Percentiles rank a stretch among this genome's conserved stretches.
Evolutionary conservation across 192 early-diverging fungal species (phyloP).

Genomic region (Linnemannia exigua): DNA sequence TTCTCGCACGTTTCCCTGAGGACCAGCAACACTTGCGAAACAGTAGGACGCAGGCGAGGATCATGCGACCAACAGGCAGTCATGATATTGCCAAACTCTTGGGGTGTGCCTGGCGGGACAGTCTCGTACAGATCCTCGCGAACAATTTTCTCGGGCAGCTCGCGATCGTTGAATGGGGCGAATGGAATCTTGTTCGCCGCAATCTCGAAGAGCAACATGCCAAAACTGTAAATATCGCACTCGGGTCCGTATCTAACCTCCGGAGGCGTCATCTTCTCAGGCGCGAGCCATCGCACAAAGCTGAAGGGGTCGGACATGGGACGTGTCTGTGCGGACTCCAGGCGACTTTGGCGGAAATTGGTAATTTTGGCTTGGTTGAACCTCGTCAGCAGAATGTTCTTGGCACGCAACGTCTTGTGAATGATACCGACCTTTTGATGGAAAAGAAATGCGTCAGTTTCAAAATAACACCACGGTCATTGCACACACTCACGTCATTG

Average conservation of each 20-base stretch:
- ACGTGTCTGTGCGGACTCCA: constrained; percentile 43
- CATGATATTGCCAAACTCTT: constrained; percentile 48
- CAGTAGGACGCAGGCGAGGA: constrained; percentile 40
- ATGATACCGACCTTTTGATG: constrained; percentile 43
- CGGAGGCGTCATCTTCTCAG: constrained; percentile 49
- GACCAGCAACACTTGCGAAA: constrained; percentile 42
- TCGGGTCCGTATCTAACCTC: constrained; percentile 46
- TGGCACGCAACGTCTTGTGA: constrained; percentile 51
- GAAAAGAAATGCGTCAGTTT: neutral
- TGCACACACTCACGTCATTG: neutral
- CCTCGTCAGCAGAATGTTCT: constrained; percentile 48
- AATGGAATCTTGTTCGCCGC: constrained; percentile 48
- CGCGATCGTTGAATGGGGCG: constrained; percentile 14
- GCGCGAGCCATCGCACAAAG: constrained; percentile 55
- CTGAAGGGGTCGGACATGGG: constrained; percentile 57
- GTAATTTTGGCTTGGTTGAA: constrained; percentile 51
- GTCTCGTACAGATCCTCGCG: constrained; percentile 44
- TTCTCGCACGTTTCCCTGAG: constrained; percentile 37
- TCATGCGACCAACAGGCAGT: constrained; percentile 54
- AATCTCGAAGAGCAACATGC: constrained; percentile 55
- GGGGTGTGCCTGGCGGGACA: constrained; percentile 35
- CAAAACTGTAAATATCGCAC: constrained; percentile 56
- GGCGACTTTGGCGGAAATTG: constrained; percentile 52
- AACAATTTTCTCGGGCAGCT: constrained; percentile 49
- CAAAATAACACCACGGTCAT: neutral